These are phyloP conservation scores for Candida ficus DNA, from an alignment of 805 yeast genomes.

Conservation along the genomic window DNA sequence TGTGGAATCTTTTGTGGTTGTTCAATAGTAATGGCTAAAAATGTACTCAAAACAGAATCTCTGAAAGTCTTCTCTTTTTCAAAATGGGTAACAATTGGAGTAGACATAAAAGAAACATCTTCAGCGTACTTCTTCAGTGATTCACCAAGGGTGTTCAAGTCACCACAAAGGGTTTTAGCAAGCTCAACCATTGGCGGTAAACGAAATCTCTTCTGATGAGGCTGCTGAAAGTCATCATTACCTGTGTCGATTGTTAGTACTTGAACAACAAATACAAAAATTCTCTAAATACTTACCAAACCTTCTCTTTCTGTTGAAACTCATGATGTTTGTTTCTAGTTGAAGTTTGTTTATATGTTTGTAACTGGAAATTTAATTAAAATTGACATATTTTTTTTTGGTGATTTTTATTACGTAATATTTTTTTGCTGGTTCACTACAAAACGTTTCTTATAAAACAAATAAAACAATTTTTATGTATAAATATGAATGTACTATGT, in stretches of 20 bases:
- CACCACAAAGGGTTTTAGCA: conserved; percentile 44
- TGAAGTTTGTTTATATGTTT: neutral
- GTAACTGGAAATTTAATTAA: neutral
- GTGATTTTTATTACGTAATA: neutral
- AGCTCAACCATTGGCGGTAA: conserved; percentile 42
- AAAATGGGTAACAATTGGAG: conserved; percentile 60
- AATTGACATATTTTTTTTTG: neutral
- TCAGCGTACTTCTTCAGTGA: conserved; percentile 42
- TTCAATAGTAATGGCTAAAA: conserved; percentile 68
- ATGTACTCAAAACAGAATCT: conserved; percentile 51
- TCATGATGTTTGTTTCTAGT: conserved; percentile 10
- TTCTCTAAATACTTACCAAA: conserved; percentile 17
- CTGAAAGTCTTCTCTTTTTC: conserved; percentile 58
- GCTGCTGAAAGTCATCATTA: conserved; percentile 22
- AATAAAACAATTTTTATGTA: too few relatives aligned
- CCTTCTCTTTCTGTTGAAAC: conserved; percentile 25
- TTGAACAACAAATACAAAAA: neutral
- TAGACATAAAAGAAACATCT: conserved; percentile 60
- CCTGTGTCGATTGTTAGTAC: conserved; percentile 10
- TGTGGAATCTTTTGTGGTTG: conserved; percentile 87
- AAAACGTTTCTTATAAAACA: too few relatives aligned
- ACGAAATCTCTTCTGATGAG: conserved; percentile 22
- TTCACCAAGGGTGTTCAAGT: conserved; percentile 59
- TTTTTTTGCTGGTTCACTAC: too few relatives aligned
- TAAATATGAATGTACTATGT: too few relatives aligned